Conservation (phyloP, 176 grass and related monocot species). For the Elaeis guineensis region DNA sequence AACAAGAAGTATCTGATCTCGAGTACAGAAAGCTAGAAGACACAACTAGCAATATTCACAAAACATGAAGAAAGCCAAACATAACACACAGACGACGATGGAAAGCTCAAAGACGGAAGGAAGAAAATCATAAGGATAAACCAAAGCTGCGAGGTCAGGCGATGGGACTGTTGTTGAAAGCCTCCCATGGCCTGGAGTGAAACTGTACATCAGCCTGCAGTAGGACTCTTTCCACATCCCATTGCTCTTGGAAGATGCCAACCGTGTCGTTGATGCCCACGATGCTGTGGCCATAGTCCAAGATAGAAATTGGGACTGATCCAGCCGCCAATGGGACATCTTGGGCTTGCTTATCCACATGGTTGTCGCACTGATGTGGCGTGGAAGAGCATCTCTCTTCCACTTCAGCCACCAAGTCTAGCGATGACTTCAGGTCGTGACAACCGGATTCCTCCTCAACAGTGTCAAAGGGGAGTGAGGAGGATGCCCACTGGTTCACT, state of each 20-base stretch:
- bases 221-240: not conserved
- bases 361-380: constrained; percentile 8
- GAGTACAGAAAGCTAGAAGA: too few relatives aligned
- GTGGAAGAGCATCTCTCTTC: constrained; percentile 49
- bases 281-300: constrained; percentile 9
- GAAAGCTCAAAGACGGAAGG: not conserved
- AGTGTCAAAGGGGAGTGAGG: constrained; percentile 37
- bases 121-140: not conserved
- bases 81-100: too few relatives aligned
- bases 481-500: constrained; percentile 3
- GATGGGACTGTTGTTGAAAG: not conserved
- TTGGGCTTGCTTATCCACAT: constrained; percentile 23
- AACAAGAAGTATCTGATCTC: too few relatives aligned
- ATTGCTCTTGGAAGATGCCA: constrained; percentile 2
- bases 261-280: not conserved
- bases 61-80: too few relatives aligned
- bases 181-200: constrained; percentile 4
- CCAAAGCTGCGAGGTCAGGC: not conserved
- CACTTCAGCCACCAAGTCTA: constrained; percentile 37
- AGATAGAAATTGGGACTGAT: constrained; percentile 15
- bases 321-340: constrained; percentile 30
- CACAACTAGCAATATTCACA: too few relatives aligned
- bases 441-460: constrained; percentile 10
- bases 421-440: constrained; percentile 23
- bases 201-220: not conserved